Evolutionary conservation across 768 basidiomycete genomes (phyloP), one percentile per base, ranked within the genome.

Genomic region (Auriscalpium orientale): DNA sequence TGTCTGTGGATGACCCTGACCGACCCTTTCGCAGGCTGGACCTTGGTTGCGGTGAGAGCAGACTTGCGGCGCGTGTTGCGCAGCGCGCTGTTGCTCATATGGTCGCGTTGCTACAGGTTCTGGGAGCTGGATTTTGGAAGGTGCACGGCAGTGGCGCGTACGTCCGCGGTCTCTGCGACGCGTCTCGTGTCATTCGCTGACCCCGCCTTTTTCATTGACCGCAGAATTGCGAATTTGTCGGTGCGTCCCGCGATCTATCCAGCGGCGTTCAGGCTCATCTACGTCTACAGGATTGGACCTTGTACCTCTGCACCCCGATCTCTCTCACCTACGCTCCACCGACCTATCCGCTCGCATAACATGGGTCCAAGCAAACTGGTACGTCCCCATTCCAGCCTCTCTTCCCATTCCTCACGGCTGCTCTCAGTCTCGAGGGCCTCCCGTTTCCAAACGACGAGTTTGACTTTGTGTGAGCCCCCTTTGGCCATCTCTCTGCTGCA

Each of bases 291-390:
- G 85, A 35, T 67, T 89, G 53, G 87, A 90, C 62, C 70, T 89
- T 38, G 86, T 87, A 0, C 84, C 86, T 12, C 71, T 88, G 2
- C 85, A 89, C 55, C 85, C 87, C 3, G 78, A 89, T 65, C 74
- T 87, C n/a, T 68, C 74, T 9, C 79, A 76, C 58, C 69, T 83
- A n/a, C 80, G 79, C n/a, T 74, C 77, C 8, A 68, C 74, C 10
- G 79, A 84, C 58, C 69, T 87, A 8, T 76, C 79, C 2, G 72
- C 77, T 13, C 73, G 87, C 57, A 77, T 90, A 35, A 83, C 79
- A 51, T 90, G 87, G 87, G 76, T 85, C 1, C 84, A 86, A 55
- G 77, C 78, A 4, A 89, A 88, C 62, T 87, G 87, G 87, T 87
- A 60, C 46, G 84, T 71, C 21, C 28, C 49, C 16, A 9, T 35